Evolutionary conservation across 225 moss, liverwort and hornwort species (phyloP), one percentile per base, ranked within the genome.

Genomic region (Neckera pumila): DNA sequence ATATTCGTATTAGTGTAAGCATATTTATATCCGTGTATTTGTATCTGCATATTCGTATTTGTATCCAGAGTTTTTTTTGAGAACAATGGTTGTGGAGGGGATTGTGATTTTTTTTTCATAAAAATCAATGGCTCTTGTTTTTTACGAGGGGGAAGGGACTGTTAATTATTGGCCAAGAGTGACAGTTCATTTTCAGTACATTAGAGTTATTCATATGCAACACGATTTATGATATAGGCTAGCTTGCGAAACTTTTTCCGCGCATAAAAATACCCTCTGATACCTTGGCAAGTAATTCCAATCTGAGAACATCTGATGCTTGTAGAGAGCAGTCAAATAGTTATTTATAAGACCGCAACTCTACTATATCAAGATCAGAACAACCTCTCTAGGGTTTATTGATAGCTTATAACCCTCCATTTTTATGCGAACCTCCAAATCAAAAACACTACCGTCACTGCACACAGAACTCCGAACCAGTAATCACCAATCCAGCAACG

Each of bases 391-490:
- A 69, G 83, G 30, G 12, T 53, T 58, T 43, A 84, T 60, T 13
- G 27, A 45, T 73, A 28, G 80, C 54, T 80, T 43, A 81, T 84
- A 82, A 91, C 93, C 94, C 92, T 94, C 93, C 61, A 92, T 87
- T 89, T 87, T 94, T 56, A 95, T 90, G 80, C 93, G 93, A 30
- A 94, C 92, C 84, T 96, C 97, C 78, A 88, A 92, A 96, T 91
- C 21, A 16, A 45, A 26, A 27, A 43, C 27, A 17, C 86, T 80
- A 64, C 86, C 87, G 81, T 69, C 89, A 90, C 92, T 93, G 90
- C 90, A 90, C 15, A 74, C 75, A 89, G 71, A 85, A 84, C 57
- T 56, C 86, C 59, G n/a, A 23, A 43, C 74, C n/a, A 85, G 36
- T 76, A 34, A 96, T 85, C 94, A 89, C 62, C 62, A 84, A 74